phyloP scores from a whole-genome alignment of 2,329 filamentous ascomycete genomes.

The Aureobasidium leucospermi region DNA sequence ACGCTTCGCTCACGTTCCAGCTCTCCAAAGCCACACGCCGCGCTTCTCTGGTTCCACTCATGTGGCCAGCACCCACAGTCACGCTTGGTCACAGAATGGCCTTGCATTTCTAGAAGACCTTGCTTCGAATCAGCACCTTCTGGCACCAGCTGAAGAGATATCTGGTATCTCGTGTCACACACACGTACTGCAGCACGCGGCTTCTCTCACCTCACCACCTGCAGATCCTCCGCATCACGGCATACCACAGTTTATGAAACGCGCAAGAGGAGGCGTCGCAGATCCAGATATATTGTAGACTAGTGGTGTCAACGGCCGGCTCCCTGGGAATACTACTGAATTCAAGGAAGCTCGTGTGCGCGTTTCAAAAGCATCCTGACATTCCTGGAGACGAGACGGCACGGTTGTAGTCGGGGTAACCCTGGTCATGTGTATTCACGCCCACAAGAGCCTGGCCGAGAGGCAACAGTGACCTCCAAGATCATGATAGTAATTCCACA shows the following conservation, averaged over 20 bases:
- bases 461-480: too few relatives aligned
- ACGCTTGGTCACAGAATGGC: neutral
- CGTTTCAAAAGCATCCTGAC: neutral
- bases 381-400: neutral
- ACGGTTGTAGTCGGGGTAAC: neutral
- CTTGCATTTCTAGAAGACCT: neutral
- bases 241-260: constrained; percentile 5
- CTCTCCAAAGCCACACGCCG: neutral
- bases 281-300: constrained; percentile 10
- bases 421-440: neutral
- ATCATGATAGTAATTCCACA: too few relatives aligned
- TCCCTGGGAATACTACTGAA: neutral
- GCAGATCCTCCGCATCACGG: constrained; percentile 12
- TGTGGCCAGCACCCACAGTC: neutral
- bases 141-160: neutral
- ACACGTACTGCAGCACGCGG: neutral
- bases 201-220: neutral
- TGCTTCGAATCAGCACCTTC: neutral
- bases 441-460: too few relatives aligned
- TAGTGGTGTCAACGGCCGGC: neutral
- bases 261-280: constrained; percentile 8
- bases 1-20: constrained; percentile 10
- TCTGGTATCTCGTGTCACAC: neutral
- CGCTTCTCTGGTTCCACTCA: constrained; percentile 9
- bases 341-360: neutral